Conservation (phyloP, 1,139 yeast species). For the Saccharomyces hybrid region DNA sequence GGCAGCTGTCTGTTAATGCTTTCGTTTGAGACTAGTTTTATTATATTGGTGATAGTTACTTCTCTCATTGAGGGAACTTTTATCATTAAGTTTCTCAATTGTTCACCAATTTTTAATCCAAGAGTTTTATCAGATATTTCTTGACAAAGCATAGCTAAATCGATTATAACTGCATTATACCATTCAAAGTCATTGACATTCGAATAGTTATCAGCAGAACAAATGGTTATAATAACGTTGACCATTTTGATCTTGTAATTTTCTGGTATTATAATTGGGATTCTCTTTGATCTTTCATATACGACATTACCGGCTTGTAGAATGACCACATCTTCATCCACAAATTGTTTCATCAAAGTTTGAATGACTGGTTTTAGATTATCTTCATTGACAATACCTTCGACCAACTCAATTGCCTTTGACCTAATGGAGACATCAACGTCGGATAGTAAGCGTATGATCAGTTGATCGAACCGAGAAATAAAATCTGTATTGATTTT, state of each 20-base stretch:
- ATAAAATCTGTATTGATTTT: conserved; percentile 68
- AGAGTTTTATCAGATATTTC: conserved; percentile 34
- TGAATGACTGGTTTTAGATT: conserved; percentile 63
- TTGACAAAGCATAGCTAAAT: conserved; percentile 52
- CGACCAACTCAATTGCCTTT: conserved; percentile 71
- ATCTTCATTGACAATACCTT: conserved; percentile 67
- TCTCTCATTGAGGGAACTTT: conserved; percentile 73
- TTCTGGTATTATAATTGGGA: conserved; percentile 43
- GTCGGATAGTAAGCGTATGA: conserved; percentile 67
- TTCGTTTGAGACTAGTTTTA: conserved; percentile 35
- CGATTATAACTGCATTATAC: conserved; percentile 73
- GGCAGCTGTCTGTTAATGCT: conserved; percentile 33
- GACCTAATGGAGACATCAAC: conserved; percentile 79
- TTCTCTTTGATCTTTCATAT: conserved; percentile 11
- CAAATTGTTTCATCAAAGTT: conserved; percentile 62
- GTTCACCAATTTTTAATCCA: conserved; percentile 56
- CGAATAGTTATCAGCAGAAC: conserved; percentile 60
- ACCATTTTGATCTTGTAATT: conserved; percentile 55
- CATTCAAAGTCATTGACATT: conserved; percentile 81
- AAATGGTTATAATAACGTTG: conserved; percentile 44
- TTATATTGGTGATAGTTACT: conserved; percentile 36
- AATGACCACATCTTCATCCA: conserved; percentile 35
- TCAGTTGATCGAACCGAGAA: conserved; percentile 52
- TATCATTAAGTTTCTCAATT: conserved; percentile 65
- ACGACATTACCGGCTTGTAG: conserved; percentile 13